These are phyloP conservation scores for Dendrobium officinale DNA, from an alignment of 106 monocot genomes.

Conservation along the genomic window DNA sequence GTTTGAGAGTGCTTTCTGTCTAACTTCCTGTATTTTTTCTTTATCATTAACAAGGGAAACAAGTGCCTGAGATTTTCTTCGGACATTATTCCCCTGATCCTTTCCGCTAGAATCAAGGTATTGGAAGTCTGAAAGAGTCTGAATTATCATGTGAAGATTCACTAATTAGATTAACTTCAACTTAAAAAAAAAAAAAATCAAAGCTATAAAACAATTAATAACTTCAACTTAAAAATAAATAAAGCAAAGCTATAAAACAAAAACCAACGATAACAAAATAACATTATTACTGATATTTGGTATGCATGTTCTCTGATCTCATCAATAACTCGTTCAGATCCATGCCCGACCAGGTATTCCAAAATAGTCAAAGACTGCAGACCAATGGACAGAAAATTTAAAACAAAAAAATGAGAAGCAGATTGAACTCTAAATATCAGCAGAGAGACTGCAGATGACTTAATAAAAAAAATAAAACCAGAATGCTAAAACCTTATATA, in stretches of 20 bases:
- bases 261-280: neutral
- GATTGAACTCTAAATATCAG: neutral
- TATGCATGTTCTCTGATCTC: slow-evolving; percentile 84
- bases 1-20: slow-evolving; percentile 73
- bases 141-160: slow-evolving; percentile 9
- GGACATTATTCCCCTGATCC: slow-evolving; percentile 85
- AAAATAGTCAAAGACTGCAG: slow-evolving; percentile 72
- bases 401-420: neutral
- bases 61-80: slow-evolving; percentile 84
- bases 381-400: neutral
- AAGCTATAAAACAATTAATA: neutral
- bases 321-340: slow-evolving; percentile 88
- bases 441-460: neutral
- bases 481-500: slow-evolving; percentile 68
- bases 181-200: neutral
- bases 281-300: slow-evolving; percentile 67
- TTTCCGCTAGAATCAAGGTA: slow-evolving; percentile 87
- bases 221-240: neutral
- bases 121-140: slow-evolving; percentile 87
- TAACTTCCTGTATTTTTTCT: slow-evolving; percentile 77
- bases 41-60: slow-evolving; percentile 86
- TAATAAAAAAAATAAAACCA: neutral
- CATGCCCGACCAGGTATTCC: slow-evolving; percentile 89
- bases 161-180: neutral
- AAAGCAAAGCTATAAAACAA: neutral